These are phyloP conservation scores for Trichoderma hamatum DNA, from an alignment of 2,329 filamentous ascomycete species.

Conservation along the genomic window DNA sequence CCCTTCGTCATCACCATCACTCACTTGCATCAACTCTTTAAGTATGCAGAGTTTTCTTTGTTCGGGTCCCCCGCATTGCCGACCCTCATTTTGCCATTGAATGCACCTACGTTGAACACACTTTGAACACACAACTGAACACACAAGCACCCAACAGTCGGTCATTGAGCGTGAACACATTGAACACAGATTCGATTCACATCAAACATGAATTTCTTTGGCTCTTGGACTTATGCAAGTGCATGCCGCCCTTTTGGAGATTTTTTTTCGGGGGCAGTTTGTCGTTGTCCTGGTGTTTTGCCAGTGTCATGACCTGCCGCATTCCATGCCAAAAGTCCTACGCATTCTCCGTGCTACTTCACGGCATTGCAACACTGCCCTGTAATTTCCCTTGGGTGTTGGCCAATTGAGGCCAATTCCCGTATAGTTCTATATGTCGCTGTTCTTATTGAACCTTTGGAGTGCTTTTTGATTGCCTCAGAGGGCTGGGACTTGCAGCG, in stretches of 20 bases:
- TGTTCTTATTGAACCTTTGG: not conserved
- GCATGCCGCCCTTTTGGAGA: not conserved
- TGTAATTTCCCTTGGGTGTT: not conserved
- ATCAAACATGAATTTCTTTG: not conserved
- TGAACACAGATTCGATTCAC: not conserved
- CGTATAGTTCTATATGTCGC: not conserved
- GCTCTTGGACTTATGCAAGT: not conserved
- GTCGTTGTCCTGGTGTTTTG: not conserved
- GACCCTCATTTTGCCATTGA: not conserved
- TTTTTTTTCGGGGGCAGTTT: not conserved
- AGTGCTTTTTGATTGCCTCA: not conserved
- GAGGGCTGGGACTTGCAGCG: not conserved
- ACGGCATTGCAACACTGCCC: not conserved
- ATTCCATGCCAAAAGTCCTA: conserved; percentile 6
- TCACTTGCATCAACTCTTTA: conserved; percentile 2
- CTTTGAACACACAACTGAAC: not conserved
- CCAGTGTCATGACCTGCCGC: not conserved
- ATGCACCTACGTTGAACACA: not conserved
- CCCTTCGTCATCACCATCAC: conserved; percentile 2
- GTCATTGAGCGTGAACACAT: not conserved
- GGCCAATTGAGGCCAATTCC: not conserved
- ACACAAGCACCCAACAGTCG: not conserved
- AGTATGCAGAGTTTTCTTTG: not conserved
- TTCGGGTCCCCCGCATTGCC: not conserved
- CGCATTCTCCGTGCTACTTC: conserved; percentile 1